phyloP scores from a whole-genome alignment of 257 asterid genomes.

The Voacanga thouarsii region DNA sequence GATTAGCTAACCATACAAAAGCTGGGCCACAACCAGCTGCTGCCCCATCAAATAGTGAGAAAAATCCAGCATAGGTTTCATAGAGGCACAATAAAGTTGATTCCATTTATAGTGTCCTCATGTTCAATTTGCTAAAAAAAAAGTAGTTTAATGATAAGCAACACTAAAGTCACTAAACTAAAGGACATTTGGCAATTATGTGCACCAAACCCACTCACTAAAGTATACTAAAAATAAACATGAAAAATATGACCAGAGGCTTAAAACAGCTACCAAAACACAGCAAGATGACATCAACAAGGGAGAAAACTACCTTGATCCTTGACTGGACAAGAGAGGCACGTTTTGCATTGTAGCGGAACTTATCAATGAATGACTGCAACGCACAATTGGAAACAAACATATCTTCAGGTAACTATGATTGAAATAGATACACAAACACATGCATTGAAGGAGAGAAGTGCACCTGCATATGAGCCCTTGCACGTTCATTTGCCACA shows the following conservation, averaged over 20 bases:
- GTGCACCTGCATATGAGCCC: constrained; percentile 89
- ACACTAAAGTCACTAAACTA: not conserved
- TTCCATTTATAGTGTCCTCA: not conserved
- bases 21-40: not conserved
- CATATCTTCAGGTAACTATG: constrained; percentile 17
- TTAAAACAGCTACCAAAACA: not conserved
- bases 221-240: not conserved
- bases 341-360: constrained; percentile 96
- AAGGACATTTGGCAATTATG: not conserved
- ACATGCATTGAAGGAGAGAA: constrained; percentile 6
- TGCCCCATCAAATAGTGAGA: not conserved
- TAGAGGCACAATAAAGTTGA: not conserved
- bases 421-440: constrained; percentile 4
- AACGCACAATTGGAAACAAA: constrained; percentile 17
- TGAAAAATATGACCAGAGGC: constrained; percentile 11
- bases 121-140: not conserved
- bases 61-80: not conserved
- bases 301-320: constrained; percentile 63
- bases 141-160: not conserved
- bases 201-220: not conserved
- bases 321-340: constrained; percentile 99
- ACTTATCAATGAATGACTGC: constrained; percentile 95
- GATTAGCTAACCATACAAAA: not conserved
- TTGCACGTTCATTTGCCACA: constrained; percentile 84
- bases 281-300: constrained; percentile 4